phyloP scores from a whole-genome alignment of 2,329 filamentous ascomycete genomes.

The Trichophyton schoenleinii region DNA sequence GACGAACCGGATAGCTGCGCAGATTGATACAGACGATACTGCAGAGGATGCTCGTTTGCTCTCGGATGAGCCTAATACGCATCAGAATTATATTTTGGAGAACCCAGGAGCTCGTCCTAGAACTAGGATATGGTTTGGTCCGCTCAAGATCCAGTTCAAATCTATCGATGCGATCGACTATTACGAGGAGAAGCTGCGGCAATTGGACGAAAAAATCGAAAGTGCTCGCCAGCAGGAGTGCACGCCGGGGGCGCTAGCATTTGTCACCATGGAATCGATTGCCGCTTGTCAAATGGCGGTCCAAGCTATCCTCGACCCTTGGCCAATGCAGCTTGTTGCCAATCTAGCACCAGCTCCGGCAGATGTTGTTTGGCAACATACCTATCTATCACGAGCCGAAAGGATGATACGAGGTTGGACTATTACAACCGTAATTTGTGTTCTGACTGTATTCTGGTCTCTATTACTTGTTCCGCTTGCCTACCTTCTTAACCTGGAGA shows the following conservation, averaged over 20 bases:
- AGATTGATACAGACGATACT: slow-evolving; percentile 12
- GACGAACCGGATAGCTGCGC: slow-evolving; percentile 18
- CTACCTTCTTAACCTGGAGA: slow-evolving; percentile 65
- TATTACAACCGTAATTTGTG: slow-evolving; percentile 68
- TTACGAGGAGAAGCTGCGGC: slow-evolving; percentile 72
- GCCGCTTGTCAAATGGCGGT: slow-evolving; percentile 89
- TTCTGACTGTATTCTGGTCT: slow-evolving; percentile 82
- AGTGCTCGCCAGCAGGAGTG: slow-evolving; percentile 63
- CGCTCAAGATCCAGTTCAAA: slow-evolving; percentile 56
- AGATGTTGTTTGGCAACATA: slow-evolving; percentile 93
- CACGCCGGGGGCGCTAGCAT: slow-evolving; percentile 67
- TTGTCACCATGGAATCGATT: slow-evolving; percentile 95
- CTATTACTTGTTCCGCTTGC: slow-evolving; percentile 68
- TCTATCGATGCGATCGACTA: slow-evolving; percentile 87
- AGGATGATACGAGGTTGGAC: slow-evolving; percentile 70
- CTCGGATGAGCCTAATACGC: slow-evolving; percentile 40
- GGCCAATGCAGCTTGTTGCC: slow-evolving; percentile 72
- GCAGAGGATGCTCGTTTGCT: slow-evolving; percentile 25
- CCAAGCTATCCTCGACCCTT: slow-evolving; percentile 83
- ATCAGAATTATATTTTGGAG: slow-evolving; percentile 41
- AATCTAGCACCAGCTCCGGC: slow-evolving; percentile 77
- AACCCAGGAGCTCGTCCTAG: slow-evolving; percentile 48
- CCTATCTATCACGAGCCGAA: slow-evolving; percentile 61
- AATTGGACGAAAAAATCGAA: slow-evolving; percentile 62
- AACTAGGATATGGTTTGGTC: slow-evolving; percentile 65